Evolutionary conservation across 345 rosid genomes (phyloP), one percentile per base, ranked within the genome.

Genomic region (Ailanthus altissimus): DNA sequence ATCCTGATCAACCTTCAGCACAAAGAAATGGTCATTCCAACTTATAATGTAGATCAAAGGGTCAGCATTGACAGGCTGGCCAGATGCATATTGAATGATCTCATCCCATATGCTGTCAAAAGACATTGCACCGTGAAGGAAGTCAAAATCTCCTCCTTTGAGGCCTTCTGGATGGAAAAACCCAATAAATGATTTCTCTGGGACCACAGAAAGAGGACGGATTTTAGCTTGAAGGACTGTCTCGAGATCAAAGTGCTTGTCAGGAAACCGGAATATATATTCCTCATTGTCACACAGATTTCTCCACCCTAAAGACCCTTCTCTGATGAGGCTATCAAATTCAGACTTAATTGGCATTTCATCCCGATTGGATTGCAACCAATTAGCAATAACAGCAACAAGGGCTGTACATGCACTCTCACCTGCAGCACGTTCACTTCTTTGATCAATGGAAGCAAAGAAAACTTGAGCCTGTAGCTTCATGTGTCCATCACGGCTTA

Each of bases 371-470:
- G 83, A 86, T 23, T 86, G 94, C 79, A 92, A 78, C 91, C 94
- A 88, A 47, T 88, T 78, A 4, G 93, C 97, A 12, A 92, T 82
- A 20, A 92, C 90, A 3, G 88, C 89, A 28, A 86, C 97, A 47
- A 92, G 86, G 2, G 89, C 90, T 0, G 97, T 89, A 60, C 97
- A 92, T 15, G 97, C 94, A 65, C 97, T 90, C 74, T 83, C 93
- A 8, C 97, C 97, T 1, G 91, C 92, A 20, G 94, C 97, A 63
- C 86, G 86, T 70, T 88, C 90, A 18, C 89, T 90, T 61, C 91
- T 81, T 73, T 90, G 94, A 78, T 92, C 97, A 15, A 89, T 90
- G 1, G 94, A 90, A 47, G 93, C 93, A 21, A 90, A 87, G 75
- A 92, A 92, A 67, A 92, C 90, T 20, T 83, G 77, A 6, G 88